Base-by-base conservation (phyloP, 2,329 filamentous ascomycete species). In the Lecanosticta acicola region DNA sequence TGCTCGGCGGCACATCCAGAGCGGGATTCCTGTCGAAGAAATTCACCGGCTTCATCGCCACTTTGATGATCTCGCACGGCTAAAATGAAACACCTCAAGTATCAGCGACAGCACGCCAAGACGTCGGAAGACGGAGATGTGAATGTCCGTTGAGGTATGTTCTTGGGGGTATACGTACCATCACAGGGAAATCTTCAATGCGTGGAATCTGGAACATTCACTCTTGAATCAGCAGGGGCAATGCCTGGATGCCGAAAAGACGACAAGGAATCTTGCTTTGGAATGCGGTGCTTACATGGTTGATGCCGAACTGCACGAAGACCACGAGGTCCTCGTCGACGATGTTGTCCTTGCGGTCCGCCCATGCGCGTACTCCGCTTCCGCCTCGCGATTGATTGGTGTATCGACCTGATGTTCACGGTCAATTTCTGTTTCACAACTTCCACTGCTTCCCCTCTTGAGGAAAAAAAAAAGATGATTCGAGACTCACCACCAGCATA, bases 21-120 rank as follows among this genome's bases (percentile, higher is more conserved):
- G 75, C 77, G 2, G 78, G 78, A 43, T 81, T 81, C 63, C 70
- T 74, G 26, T 71, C 66, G 51, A 79, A 79, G 66, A 81, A 81
- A 56, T 80, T 78, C 9, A 77, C 72, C 0, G 78, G 77, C 53
- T 79, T 76, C 49, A 81, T 63, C 43, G 74, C 68, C n/a, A 80
- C 70, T 58, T 74, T 77, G 45, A 79, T 66, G 11, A 75, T 73
- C 66, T 81, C 77, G 36, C 71, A 73, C 0, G 77, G 77, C 77
- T 80, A 80, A 38, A 80, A 71, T 0, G 76, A 76, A 63, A 78
- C 79, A 29, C 11, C 24, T 5, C 11, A 5, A 29, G 24, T 29
- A 29, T 29, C 24, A 29, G 11, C n/a, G n/a, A n/a, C n/a, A n/a
- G n/a, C n/a, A n/a, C n/a, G n/a, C n/a, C n/a, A n/a, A n/a, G n/a